phyloP scores from a whole-genome alignment of 768 basidiomycete genomes.

The Kwoniella pini region DNA sequence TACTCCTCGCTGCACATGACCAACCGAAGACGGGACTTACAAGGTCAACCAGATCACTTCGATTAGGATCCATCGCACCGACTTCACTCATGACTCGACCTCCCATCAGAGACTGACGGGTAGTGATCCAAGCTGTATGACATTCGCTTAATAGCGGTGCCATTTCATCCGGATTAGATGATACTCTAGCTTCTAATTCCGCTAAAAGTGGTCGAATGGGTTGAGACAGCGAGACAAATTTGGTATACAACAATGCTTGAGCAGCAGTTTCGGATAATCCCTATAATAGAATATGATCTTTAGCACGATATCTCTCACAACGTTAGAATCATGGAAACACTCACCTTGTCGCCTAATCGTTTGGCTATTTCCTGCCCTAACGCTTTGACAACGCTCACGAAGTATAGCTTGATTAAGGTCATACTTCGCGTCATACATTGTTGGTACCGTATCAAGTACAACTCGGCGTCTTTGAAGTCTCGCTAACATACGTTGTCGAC shows the following conservation, averaged over 20 bases:
- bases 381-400: conserved; percentile 77
- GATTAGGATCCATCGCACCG: conserved; percentile 71
- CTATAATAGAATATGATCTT: too few species aligned
- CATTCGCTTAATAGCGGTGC: conserved; percentile 80
- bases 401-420: conserved; percentile 98
- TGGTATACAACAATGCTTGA: conserved; percentile 76
- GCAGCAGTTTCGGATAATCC: conserved; percentile 72
- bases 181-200: conserved; percentile 79
- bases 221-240: conserved; percentile 72
- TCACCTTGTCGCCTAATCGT: conserved; percentile 72
- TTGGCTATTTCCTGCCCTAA: conserved; percentile 75
- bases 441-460: conserved; percentile 94
- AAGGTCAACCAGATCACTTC: conserved; percentile 83
- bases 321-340: conserved; percentile 8
- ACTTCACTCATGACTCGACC: conserved; percentile 79
- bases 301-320: too few species aligned
- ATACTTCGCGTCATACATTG: conserved; percentile 98
- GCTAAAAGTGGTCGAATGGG: conserved; percentile 74
- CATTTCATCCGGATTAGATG: conserved; percentile 78
- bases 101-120: conserved; percentile 71
- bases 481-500: too few species aligned
- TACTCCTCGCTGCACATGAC: too few species aligned
- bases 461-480: conserved; percentile 85
- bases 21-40: conserved; percentile 56
- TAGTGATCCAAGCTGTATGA: conserved; percentile 75